Conservation (phyloP, 1,284 basidiomycete genomes). For the Stereum hirsutum region DNA sequence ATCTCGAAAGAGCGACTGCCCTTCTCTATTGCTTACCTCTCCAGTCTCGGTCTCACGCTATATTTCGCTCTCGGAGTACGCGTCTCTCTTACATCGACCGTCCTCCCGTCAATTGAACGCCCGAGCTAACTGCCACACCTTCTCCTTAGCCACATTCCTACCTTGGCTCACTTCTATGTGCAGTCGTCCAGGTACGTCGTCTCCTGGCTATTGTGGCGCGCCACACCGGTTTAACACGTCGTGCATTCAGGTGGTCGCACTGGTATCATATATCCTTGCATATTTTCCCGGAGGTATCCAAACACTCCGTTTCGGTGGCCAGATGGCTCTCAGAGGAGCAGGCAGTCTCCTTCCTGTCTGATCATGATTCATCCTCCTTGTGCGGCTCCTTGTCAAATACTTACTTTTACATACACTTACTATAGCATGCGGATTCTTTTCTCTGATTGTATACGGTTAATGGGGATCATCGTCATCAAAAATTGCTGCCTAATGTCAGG, state of each 20-base stretch:
- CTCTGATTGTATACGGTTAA: no score
- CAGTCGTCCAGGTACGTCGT: constrained; percentile 57
- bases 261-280: constrained; percentile 80
- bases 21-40: constrained; percentile 81
- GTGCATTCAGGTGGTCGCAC: constrained; percentile 53
- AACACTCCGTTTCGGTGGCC: constrained; percentile 77
- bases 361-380: no score
- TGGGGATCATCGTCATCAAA: no score
- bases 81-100: no score
- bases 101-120: no score
- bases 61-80: constrained; percentile 84
- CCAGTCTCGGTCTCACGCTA: constrained; percentile 73
- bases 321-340: constrained; percentile 76
- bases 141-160: constrained; percentile 62
- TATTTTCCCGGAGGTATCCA: constrained; percentile 86
- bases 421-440: no score
- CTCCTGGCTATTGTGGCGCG: background rate
- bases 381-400: no score
- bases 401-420: no score
- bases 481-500: no score
- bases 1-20: constrained; percentile 79
- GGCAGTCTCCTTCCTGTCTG: constrained; percentile 74
- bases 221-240: background rate
- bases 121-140: no score
- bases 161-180: constrained; percentile 74